Evolutionary conservation across 495 filamentous ascomycete genomes (phyloP).

Genomic region (Penicillium soppii): DNA sequence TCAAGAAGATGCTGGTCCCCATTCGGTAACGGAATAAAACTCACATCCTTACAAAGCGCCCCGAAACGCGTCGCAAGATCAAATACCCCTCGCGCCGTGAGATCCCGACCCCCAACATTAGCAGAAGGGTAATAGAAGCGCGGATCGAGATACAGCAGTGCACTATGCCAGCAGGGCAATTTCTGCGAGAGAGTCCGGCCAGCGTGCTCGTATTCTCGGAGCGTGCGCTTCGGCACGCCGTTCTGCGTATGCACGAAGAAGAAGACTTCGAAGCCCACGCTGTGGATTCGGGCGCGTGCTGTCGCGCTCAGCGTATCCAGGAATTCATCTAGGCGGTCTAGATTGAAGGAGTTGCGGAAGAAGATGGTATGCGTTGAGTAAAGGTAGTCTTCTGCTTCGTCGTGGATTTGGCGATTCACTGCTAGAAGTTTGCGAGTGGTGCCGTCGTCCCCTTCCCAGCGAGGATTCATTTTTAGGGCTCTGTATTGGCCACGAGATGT

Average conservation of each 20-base stretch:
- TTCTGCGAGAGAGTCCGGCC: conserved; percentile 21
- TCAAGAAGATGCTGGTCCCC: conserved; percentile 25
- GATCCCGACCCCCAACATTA: conserved; percentile 27
- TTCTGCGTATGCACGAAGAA: conserved; percentile 41
- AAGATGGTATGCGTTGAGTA: conserved; percentile 42
- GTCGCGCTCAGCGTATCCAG: conserved; percentile 37
- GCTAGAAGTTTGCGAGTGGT: conserved; percentile 29
- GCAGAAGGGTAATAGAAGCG: conserved; percentile 36
- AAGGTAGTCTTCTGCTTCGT: conserved; percentile 40
- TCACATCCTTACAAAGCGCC: conserved; percentile 23
- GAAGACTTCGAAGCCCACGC: conserved; percentile 43
- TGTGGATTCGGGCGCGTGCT: conserved; percentile 33
- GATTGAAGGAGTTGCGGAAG: conserved; percentile 42
- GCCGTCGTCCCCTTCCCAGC: conserved; percentile 35
- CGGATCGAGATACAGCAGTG: conserved; percentile 39
- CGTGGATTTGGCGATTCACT: conserved; percentile 42
- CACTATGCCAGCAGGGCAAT: conserved; percentile 26
- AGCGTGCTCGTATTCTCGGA: conserved; percentile 34
- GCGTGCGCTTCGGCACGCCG: conserved; percentile 36
- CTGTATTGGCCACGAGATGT: conserved; percentile 32
- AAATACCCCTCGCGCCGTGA: conserved; percentile 31
- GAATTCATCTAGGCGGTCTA: conserved; percentile 34
- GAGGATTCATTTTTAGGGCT: conserved; percentile 37
- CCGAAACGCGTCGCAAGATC: conserved; percentile 34
- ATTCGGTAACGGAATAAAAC: conserved; percentile 32